A percentile compares a stretch with the other conserved stretches of the same genome.
phyloP scores from a whole-genome alignment of 257 asterid genomes.

The Nicotiana benthamiana region DNA sequence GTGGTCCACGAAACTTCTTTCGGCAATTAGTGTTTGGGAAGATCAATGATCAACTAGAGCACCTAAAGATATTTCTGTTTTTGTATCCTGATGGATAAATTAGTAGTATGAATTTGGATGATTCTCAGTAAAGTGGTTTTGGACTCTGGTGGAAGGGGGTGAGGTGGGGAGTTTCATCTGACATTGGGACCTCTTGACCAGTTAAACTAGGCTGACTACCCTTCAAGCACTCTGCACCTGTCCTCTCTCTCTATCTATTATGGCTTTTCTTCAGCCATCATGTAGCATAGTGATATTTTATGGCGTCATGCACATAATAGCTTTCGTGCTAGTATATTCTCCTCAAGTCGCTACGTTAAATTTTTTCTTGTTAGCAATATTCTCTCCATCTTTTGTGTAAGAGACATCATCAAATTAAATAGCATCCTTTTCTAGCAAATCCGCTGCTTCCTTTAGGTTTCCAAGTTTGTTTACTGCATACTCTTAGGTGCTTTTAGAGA shows the following conservation, averaged over 20 bases:
- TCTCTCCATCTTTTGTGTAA: neutral
- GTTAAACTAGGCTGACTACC: neutral
- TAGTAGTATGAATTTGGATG: neutral
- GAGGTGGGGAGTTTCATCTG: neutral
- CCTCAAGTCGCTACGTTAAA: neutral
- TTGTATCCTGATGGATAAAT: constrained; percentile 1
- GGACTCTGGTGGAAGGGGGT: neutral
- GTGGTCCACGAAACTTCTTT: neutral
- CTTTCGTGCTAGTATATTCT: neutral
- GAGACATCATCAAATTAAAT: neutral
- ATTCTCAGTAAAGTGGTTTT: neutral
- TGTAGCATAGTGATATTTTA: neutral
- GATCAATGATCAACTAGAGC: neutral
- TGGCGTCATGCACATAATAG: neutral
- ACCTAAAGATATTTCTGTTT: neutral
- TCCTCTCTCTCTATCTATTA: too few relatives aligned
- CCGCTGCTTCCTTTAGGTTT: neutral
- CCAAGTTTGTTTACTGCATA: neutral
- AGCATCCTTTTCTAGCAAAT: neutral
- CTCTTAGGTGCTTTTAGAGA: neutral
- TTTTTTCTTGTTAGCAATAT: neutral
- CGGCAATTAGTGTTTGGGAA: constrained; percentile 1
- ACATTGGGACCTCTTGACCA: neutral
- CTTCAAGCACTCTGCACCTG: too few relatives aligned
- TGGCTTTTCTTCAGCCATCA: neutral